Evolutionary conservation across 139 green algal genomes (phyloP), one percentile per base, ranked within the genome.

Genomic region (Zygnema circumcarinatum): DNA sequence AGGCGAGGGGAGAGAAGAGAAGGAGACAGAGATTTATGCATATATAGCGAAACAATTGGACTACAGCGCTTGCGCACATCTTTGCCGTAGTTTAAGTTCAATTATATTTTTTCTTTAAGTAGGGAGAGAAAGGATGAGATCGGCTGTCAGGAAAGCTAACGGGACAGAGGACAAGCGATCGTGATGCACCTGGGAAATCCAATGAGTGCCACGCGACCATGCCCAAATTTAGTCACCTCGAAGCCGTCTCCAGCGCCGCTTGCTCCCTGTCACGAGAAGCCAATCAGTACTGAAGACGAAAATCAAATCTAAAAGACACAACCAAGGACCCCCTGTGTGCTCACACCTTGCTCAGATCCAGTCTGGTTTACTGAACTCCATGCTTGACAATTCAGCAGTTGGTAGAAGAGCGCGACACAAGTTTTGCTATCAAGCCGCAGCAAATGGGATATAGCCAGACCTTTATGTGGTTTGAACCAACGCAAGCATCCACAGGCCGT

Each of bases 171-270:
- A n/a, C n/a, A n/a, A n/a, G n/a, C n/a, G n/a, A n/a, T n/a, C n/a
- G 31, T 21, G 1, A 20, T 16, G 74, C 11, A 86, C 7, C 86
- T 91, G 31, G 90, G 92, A 67, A 94, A 93, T 95, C 95, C 96
- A 56, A 99, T 98, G 22, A 99, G 92, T 16, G 96, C 96, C 21
- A 98, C 95, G 0, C 96, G 93, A 0, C 95, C 97, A 92, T 99
- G 96, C 25, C 97, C 97, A 83, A 98, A 99, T 91, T 98, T 98
- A 40, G 95, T 92, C 39, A 99, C 97, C 83, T 99, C 97, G 89
- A 99, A 99, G 0, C 97, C 97, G 72, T 98, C 96, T 0, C 95
- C 96, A 0, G 86, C 87, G 7, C 62, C 74, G 22, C 73, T 84
- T 0, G 47, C 41, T n/a, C 75, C 84, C 79, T 88, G 75, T n/a